Conservation (phyloP, 2,329 filamentous ascomycete species). For the Epichloe brachyelytri region DNA sequence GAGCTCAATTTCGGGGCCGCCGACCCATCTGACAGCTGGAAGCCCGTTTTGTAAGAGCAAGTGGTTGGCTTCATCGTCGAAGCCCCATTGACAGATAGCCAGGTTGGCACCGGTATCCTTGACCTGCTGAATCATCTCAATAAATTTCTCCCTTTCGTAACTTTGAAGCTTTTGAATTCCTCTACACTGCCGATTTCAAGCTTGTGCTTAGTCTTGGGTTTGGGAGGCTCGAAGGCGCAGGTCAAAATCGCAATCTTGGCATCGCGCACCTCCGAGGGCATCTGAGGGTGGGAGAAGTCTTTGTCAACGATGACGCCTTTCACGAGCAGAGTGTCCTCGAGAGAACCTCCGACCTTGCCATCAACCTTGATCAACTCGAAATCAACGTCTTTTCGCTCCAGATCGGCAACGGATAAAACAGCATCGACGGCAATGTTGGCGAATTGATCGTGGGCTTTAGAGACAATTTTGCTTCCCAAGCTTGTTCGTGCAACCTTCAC, state of each 20-base stretch:
- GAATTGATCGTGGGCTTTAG: constrained; percentile 97
- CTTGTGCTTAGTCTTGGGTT: constrained; percentile 99
- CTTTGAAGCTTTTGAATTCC: constrained; percentile 96
- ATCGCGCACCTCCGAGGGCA: constrained; percentile 89
- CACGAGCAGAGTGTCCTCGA: constrained; percentile 88
- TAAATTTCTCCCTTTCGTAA: constrained; percentile 93
- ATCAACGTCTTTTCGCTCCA: constrained; percentile 93
- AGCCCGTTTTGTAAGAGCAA: constrained; percentile 90
- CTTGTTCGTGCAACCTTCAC: constrained; percentile 92
- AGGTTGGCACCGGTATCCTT: constrained; percentile 95
- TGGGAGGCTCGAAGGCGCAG: constrained; percentile 95
- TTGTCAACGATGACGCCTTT: constrained; percentile 99
- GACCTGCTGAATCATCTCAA: constrained; percentile 97
- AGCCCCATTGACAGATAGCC: constrained; percentile 98
- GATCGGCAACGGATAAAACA: constrained; percentile 87
- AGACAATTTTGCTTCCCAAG: constrained; percentile 97
- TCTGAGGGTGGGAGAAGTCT: constrained; percentile 98
- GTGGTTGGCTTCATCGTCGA: constrained; percentile 98
- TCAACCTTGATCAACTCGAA: constrained; percentile 99
- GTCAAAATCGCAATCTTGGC: constrained; percentile 97
- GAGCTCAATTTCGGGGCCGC: constrained; percentile 93
- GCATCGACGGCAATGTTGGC: constrained; percentile 95
- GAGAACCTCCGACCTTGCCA: constrained; percentile 86
- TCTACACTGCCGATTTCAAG: constrained; percentile 94
- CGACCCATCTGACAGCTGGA: constrained; percentile 94